Evolutionary conservation across 305 asterid genomes (phyloP).

Genomic region (Solanum aculeatissimum): DNA sequence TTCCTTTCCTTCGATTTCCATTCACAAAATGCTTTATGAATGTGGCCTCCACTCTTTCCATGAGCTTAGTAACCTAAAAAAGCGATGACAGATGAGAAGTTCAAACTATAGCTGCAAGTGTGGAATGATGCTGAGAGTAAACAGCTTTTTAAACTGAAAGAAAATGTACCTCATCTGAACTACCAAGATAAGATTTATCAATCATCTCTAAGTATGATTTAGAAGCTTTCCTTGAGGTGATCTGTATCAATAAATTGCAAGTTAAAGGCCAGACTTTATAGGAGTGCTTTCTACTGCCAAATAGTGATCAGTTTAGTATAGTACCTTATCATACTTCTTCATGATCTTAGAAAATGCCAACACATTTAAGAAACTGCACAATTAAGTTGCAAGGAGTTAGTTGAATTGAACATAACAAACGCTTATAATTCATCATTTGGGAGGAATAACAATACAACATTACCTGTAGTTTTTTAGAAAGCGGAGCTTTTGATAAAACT

Average conservation of each 20-base stretch:
- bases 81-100: not conserved
- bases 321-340: slow-evolving; percentile 92
- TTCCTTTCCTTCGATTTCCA: slow-evolving; percentile 72
- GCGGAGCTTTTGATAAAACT: slow-evolving; percentile 57
- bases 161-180: slow-evolving; percentile 62
- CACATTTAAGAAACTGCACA: slow-evolving; percentile 63
- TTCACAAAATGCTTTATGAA: slow-evolving; percentile 69
- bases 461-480: slow-evolving; percentile 66
- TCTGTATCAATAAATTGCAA: slow-evolving; percentile 17
- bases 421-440: not conserved
- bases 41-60: slow-evolving; percentile 51
- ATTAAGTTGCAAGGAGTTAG: not conserved
- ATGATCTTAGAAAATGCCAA: slow-evolving; percentile 83
- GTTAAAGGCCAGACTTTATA: not conserved
- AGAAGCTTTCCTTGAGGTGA: slow-evolving; percentile 71
- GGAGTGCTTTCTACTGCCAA: not conserved
- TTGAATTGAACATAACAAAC: not conserved
- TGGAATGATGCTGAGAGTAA: not conserved
- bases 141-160: not conserved
- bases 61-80: slow-evolving; percentile 46
- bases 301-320: not conserved
- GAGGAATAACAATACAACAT: not conserved
- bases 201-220: slow-evolving; percentile 63
- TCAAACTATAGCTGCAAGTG: not conserved
- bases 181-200: slow-evolving; percentile 57